Evolutionary conservation across 2,329 filamentous ascomycete species (phyloP).

Genomic region (Chrysosporium queenslandicum): DNA sequence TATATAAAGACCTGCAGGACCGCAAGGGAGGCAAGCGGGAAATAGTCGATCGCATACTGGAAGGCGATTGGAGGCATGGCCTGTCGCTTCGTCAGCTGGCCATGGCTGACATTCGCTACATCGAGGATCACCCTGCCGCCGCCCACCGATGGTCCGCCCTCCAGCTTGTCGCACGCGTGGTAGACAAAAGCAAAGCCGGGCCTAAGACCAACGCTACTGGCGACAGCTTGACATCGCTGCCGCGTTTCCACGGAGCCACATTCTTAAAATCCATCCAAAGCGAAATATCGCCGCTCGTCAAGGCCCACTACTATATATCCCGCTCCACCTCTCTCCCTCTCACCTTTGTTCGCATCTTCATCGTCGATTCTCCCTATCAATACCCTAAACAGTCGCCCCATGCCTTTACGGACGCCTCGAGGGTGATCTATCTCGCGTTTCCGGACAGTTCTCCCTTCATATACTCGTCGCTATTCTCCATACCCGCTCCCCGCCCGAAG

Average conservation of each 20-base stretch:
- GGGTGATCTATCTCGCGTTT: constrained; percentile 70
- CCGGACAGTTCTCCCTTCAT: constrained; percentile 69
- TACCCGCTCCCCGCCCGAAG: constrained; percentile 32
- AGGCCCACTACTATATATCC: constrained; percentile 72
- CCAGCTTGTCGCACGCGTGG: constrained; percentile 28
- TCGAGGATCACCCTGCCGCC: constrained; percentile 43
- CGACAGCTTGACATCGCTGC: constrained; percentile 38
- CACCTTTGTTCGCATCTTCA: constrained; percentile 65
- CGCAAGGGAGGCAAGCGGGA: constrained; percentile 45
- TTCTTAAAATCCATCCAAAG: constrained; percentile 67
- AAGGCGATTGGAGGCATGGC: constrained; percentile 49
- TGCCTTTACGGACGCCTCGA: constrained; percentile 49
- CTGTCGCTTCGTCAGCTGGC: constrained; percentile 47
- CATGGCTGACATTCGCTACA: constrained; percentile 45
- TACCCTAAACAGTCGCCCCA: constrained; percentile 34
- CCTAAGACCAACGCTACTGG: constrained; percentile 21
- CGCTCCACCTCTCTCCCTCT: constrained; percentile 56
- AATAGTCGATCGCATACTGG: constrained; percentile 46
- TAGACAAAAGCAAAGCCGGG: background rate
- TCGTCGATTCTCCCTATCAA: constrained; percentile 72
- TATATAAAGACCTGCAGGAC: constrained; percentile 52
- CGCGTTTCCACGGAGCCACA: constrained; percentile 68
- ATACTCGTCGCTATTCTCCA: constrained; percentile 49
- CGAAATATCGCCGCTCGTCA: constrained; percentile 66
- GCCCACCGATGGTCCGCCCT: constrained; percentile 46